A percentile compares a stretch with the other conserved stretches of the same genome.
Evolutionary conservation across 2,329 filamentous ascomycete genomes (phyloP).

Genomic region (Fusarium subglutinans): DNA sequence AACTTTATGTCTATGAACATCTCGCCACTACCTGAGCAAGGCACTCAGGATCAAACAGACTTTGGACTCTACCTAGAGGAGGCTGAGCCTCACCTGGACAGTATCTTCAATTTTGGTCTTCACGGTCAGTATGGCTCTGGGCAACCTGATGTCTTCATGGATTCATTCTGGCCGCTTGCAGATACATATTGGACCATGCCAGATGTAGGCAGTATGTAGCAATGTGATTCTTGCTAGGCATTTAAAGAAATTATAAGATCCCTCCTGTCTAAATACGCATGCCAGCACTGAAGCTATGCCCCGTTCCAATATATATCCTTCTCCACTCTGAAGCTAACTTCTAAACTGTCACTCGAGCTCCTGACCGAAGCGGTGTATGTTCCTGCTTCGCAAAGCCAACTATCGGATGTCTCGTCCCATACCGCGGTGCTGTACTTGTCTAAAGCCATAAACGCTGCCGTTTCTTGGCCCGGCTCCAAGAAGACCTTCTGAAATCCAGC

Average conservation of each 20-base stretch:
- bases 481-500: neutral
- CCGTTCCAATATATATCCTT: slow-evolving; percentile 12
- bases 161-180: slow-evolving; percentile 16
- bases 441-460: neutral
- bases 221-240: accelerated
- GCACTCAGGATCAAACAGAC: neutral
- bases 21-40: neutral
- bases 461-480: neutral
- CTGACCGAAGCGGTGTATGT: slow-evolving; percentile 3
- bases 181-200: neutral
- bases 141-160: slow-evolving; percentile 25
- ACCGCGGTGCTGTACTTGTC: slow-evolving; percentile 9
- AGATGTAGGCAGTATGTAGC: neutral
- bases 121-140: neutral
- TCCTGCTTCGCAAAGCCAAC: slow-evolving; percentile 6
- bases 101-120: neutral
- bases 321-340: neutral
- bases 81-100: neutral
- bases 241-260: accelerated
- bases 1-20: neutral
- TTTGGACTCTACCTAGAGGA: neutral
- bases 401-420: slow-evolving; percentile 5
- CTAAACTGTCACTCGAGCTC: neutral
- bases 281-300: neutral
- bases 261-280: neutral